Evolutionary conservation across 164 flowering plant species (phyloP).

Genomic region (Saururus chinensis): DNA sequence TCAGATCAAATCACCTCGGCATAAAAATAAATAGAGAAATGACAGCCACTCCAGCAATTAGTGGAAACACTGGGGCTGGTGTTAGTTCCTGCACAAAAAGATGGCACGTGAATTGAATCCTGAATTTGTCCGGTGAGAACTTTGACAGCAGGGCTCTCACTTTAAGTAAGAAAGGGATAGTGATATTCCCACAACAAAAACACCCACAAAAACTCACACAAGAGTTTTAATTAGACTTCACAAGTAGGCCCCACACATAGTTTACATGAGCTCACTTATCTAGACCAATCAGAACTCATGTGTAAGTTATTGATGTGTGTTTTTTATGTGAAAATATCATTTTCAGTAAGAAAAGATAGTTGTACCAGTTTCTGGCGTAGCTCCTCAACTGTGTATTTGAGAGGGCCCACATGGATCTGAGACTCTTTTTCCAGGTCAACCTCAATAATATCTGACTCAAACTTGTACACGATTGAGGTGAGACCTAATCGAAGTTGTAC

Average conservation of each 20-base stretch:
- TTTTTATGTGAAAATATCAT: too few species aligned
- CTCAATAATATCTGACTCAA: slow-evolving; percentile 74
- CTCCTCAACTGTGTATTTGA: slow-evolving; percentile 58
- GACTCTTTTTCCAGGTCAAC: slow-evolving; percentile 67
- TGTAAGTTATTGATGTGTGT: too few species aligned
- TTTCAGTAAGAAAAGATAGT: background rate
- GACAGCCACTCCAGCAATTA: slow-evolving; percentile 61
- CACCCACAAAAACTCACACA: too few species aligned
- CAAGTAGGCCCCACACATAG: too few species aligned
- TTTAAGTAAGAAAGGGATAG: too few species aligned
- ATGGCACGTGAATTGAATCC: background rate
- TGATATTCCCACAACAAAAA: too few species aligned
- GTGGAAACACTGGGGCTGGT: slow-evolving; percentile 80
- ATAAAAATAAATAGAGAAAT: slow-evolving; percentile 64
- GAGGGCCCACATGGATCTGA: slow-evolving; percentile 77
- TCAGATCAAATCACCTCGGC: slow-evolving; percentile 54
- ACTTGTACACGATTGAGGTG: slow-evolving; percentile 43
- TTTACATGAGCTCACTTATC: too few species aligned
- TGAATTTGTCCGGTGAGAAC: background rate
- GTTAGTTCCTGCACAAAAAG: slow-evolving; percentile 62
- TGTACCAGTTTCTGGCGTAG: slow-evolving; percentile 67
- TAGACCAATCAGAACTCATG: too few species aligned
- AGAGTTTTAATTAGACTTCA: too few species aligned
- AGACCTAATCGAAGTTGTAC: slow-evolving; percentile 56
- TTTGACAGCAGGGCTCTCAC: background rate